Evolutionary conservation across 352 stramenopile species (phyloP).

Genomic region (Globisporangium apiculatum): DNA sequence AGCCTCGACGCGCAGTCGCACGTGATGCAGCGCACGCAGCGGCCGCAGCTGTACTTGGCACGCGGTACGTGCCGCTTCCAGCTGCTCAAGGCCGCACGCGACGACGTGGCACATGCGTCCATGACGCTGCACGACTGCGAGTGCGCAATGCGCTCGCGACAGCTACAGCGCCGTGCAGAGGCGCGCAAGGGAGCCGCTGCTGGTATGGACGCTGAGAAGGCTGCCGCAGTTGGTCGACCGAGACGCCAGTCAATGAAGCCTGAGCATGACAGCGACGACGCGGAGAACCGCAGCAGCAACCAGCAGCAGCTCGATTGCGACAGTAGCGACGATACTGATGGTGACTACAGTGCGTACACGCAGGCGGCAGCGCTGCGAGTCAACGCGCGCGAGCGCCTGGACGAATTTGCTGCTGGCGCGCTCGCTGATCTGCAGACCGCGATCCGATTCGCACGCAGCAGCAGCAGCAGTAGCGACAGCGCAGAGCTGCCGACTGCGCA

Average conservation of each 20-base stretch:
- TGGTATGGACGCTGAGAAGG: too few relatives aligned
- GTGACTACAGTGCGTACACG: background rate
- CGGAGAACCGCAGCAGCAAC: background rate
- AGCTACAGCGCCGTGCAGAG: background rate
- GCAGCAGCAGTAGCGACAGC: background rate
- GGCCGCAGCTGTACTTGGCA: constrained; percentile 25
- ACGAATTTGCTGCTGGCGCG: constrained; percentile 12
- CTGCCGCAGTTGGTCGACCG: too few relatives aligned
- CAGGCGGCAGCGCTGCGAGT: constrained; percentile 9
- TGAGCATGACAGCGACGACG: background rate
- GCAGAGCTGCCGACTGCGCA: constrained; percentile 26
- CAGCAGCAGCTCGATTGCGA: background rate
- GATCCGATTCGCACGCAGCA: constrained; percentile 5
- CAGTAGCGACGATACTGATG: too few relatives aligned
- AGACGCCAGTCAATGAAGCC: too few relatives aligned
- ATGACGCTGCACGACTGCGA: constrained; percentile 15
- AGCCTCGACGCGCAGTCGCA: constrained; percentile 13
- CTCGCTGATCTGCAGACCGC: constrained; percentile 28
- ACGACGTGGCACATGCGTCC: constrained; percentile 18
- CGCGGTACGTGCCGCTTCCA: constrained; percentile 43
- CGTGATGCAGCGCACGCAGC: constrained; percentile 15
- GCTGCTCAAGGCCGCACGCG: constrained; percentile 16
- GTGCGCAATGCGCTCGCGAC: constrained; percentile 13
- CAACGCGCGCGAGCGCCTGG: constrained; percentile 8
- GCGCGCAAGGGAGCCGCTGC: too few relatives aligned